Evolutionary conservation across 1,284 basidiomycete genomes (phyloP).

Genomic region (Heliocybe sulcata): DNA sequence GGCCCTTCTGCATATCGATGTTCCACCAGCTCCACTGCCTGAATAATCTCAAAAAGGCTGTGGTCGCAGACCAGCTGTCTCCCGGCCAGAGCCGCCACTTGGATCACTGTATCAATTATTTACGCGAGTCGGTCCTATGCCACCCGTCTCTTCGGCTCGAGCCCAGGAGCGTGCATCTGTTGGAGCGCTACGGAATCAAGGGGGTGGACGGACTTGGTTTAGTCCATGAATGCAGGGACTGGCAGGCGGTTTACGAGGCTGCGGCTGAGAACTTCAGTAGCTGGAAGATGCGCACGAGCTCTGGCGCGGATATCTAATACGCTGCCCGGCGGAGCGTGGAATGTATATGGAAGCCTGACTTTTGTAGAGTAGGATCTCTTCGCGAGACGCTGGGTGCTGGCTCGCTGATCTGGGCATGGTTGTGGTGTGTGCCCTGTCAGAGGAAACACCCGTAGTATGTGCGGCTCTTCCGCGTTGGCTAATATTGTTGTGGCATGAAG

Average conservation of each 20-base stretch:
- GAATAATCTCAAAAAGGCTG: conserved; percentile 8
- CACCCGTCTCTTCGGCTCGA: not conserved
- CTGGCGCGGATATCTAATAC: no score
- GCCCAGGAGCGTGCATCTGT: not conserved
- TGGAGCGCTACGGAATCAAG: not conserved
- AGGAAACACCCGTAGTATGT: no score
- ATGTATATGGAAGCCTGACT: no score
- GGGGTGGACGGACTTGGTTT: not conserved
- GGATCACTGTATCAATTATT: not conserved
- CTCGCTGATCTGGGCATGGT: no score
- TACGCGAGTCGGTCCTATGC: not conserved
- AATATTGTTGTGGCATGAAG: no score
- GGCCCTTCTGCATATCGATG: conserved; percentile 20
- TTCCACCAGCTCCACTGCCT: conserved; percentile 26
- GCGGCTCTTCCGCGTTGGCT: no score
- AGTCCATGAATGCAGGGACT: not conserved
- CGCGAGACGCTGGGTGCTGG: no score
- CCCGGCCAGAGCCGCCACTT: not conserved
- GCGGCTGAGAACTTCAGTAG: not conserved
- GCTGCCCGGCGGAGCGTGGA: no score
- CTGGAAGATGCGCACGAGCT: no score
- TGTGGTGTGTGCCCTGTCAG: no score
- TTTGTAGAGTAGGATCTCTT: no score
- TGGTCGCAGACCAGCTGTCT: not conserved
- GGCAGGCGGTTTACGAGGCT: not conserved